Base-by-base conservation (phyloP, 2,329 filamentous ascomycete species). In the Monilinia aucupariae region DNA sequence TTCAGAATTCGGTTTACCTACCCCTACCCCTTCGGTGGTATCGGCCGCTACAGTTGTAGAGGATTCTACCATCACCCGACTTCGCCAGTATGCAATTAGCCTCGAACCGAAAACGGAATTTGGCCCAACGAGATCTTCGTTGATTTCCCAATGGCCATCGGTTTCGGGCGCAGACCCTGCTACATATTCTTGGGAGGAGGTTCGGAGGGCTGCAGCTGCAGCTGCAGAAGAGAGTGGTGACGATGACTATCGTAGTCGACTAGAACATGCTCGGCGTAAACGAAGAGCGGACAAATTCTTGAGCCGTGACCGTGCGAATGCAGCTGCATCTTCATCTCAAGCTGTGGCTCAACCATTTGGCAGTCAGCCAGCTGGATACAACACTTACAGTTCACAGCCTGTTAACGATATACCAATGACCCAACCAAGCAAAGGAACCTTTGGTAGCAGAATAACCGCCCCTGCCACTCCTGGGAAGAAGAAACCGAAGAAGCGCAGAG, bases 371-470 rank as follows among this genome's bases (percentile, higher is more conserved):
- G 32, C 62, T 39, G 39, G 41, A 30, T 59, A 63, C 22, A 60
- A 65, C 34, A 62, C 48, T 22, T 69, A 69, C 48, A 72, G 71
- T 54, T 73, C 72, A 34, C 73, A 74, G 51, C 54, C 65, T 4
- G 62, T 68, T 17, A 67, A 65, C 55, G 70, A 74, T 13, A 5
- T 74, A 1, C 68, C 73, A 15, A 74, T 74, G 72, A 74, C 80
- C n/a, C 81, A 83, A 70, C 80, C 80, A 15, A 74, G 79, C 27
- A 66, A 76, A n/a, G 81, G 81, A 2, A 67, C 72, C 5, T 81
- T 80, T 76, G 80, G 80, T 32, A 76, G 76, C 66, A 74, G 79
- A 61, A 52, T 69, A 43, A 56, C 56, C 13, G 62, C 68, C 56
- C 75, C 74, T 64, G 75, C 72, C 65, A 64, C 69, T 58, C 76